Evolutionary conservation across 306 rosid species (phyloP).

Genomic region (Glycyrrhiza uralensis): DNA sequence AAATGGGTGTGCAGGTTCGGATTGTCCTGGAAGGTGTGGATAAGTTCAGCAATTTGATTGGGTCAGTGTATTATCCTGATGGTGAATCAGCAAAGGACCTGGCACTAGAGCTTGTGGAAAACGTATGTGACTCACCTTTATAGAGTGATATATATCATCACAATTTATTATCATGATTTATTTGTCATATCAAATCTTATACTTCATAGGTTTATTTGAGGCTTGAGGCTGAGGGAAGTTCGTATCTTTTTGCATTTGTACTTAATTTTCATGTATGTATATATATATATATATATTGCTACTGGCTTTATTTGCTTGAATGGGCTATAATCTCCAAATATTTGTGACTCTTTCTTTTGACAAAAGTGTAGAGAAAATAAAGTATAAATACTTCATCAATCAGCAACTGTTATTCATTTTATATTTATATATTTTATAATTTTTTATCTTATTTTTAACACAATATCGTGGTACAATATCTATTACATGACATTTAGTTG

Average conservation of each 20-base stretch:
- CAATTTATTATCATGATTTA: conserved; percentile 3
- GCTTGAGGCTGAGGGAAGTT: conserved; percentile 12
- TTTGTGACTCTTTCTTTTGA: neutral
- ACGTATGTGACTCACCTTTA: conserved; percentile 43
- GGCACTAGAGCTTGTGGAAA: conserved; percentile 90
- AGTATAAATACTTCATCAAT: neutral
- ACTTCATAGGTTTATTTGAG: conserved; percentile 25
- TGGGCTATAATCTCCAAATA: neutral
- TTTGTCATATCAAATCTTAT: neutral
- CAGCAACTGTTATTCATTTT: neutral
- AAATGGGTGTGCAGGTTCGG: conserved; percentile 67
- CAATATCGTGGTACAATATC: neutral
- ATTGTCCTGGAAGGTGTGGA: conserved; percentile 94
- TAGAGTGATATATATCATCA: neutral
- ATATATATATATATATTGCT: neutral
- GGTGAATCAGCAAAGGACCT: conserved; percentile 92
- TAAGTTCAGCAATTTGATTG: conserved; percentile 93
- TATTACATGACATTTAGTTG: neutral
- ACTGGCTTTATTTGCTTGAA: conserved; percentile 12
- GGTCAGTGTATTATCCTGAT: conserved; percentile 90
- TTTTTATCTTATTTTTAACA: neutral
- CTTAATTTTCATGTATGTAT: neutral
- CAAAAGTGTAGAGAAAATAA: neutral
- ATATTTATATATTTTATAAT: neutral
- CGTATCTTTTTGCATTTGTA: neutral